Evolutionary conservation across 106 monocot genomes (phyloP), one percentile per base, ranked within the genome.

Genomic region (Gastrodia elata): DNA sequence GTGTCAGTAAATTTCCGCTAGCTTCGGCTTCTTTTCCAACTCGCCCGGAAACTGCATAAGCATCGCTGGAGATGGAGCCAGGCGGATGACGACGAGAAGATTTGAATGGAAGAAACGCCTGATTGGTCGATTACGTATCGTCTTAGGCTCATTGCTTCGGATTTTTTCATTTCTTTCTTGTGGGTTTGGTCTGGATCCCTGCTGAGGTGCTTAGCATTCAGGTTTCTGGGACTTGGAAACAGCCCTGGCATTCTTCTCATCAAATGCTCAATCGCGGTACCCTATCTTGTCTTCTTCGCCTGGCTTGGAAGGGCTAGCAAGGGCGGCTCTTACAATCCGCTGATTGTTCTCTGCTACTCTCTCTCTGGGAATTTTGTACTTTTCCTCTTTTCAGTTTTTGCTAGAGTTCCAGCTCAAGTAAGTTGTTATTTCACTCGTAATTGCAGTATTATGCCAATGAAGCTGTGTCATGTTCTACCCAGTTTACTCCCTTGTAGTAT

Each of bases 151-250:
- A 6, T 83, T 15, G 33, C 25, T 37, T 72, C 79, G 16, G 90
- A 90, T 59, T 64, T 82, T 74, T 65, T 77, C 38, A 43, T 90
- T 57, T 80, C 90, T 16, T 80, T 82, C 78, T 33, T 80, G 67
- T 90, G 86, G 90, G 90, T 90, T 5, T 80, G 71, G 64, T 82
- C 82, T 2, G 82, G 87, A 75, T 80, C 80, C 20, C 20, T 82
- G 30, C 67, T 84, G 9, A 73, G 86, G 71, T 35, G 78, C 69
- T 30, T 82, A 1, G 79, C 77, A 24, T 77, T 52, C 71, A 68
- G 56, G 41, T 38, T 77, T 43, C 68, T 86, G 3, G 89, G 81
- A 25, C 13, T 64, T 4, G 76, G 70, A 49, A 55, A 74, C 59
- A 55, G 68, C 46, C 40, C 68, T 8, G 32, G 24, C 5, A 46